Base-by-base conservation (phyloP, 108 stramenopile genomes). In the Craspedostauros australis region DNA sequence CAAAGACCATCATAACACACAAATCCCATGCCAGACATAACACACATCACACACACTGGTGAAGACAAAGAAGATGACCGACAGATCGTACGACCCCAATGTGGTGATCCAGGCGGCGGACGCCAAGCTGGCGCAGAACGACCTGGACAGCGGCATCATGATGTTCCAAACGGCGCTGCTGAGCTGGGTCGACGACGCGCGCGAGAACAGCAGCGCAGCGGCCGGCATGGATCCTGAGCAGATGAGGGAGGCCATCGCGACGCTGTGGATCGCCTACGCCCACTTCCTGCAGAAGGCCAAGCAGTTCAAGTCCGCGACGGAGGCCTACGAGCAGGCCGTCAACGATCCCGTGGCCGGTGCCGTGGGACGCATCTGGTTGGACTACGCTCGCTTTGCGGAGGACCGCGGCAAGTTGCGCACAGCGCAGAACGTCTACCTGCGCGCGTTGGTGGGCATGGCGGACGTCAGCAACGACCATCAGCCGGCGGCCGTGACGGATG, bases 171-270 rank as follows among this genome's bases (percentile, higher is more conserved):
- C 72, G 16, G 86, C 90, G 8, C 41, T 92, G 42, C 69, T 92
- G 62, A 80, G 78, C 33, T 92, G 90, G 90, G 84, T 83, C 18
- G 90, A 92, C 60, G 90, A 92, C 57, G 82, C 86, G 16, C 82
- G 79, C n/a, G 79, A 80, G 65, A 70, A 72, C 14, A 33, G 27
- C 1, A 11, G 12, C 7, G 11, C 31, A 14, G 30, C n/a, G 22
- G 15, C 4, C 12, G 39, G 49, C 31, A 50, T 46, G n/a, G 62
- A 58, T 52, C 62, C 45, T 8, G 68, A 76, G 23, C 57, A 38
- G n/a, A 18, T 72, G 38, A 41, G 28, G 8, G 75, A 80, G 37
- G 80, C 76, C 14, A 75, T 92, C 43, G 84, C 77, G 8, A 70
- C 82, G 2, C 48, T 91, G 44, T 92, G 91, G 91, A 50, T 88